phyloP scores from a whole-genome alignment of 148 eudicot genomes.

The Vaccinium macrocarpon region DNA sequence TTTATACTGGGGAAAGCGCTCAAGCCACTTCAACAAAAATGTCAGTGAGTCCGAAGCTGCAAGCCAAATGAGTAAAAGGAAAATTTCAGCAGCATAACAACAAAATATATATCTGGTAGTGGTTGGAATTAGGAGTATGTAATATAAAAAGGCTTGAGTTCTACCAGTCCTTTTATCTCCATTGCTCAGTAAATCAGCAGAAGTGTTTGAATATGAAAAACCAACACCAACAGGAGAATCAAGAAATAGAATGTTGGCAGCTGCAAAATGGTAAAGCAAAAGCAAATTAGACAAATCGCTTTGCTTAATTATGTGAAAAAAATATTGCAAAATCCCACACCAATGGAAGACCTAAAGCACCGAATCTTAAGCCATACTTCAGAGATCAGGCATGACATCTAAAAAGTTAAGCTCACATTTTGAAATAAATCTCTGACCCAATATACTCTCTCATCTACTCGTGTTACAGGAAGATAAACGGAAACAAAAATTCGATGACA shows the following conservation, averaged over 20 bases:
- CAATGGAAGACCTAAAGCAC: conserved; percentile 12
- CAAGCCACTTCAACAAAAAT: conserved; percentile 73
- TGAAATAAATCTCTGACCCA: not conserved
- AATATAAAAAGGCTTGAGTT: not conserved
- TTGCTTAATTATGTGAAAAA: not conserved
- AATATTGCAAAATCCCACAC: not conserved
- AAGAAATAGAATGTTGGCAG: conserved; percentile 77
- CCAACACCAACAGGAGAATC: conserved; percentile 98
- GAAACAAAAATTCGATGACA: not conserved
- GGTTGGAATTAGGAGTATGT: not conserved
- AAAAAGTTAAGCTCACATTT: not conserved
- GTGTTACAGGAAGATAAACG: not conserved
- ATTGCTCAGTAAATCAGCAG: conserved; percentile 62
- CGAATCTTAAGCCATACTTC: not conserved
- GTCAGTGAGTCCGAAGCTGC: conserved; percentile 73
- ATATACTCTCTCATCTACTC: not conserved
- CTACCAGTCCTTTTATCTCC: conserved; percentile 94
- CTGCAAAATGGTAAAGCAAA: conserved; percentile 44
- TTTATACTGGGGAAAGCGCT: conserved; percentile 88
- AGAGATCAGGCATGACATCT: not conserved
- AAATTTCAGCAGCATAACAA: not conserved
- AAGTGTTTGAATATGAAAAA: conserved; percentile 82
- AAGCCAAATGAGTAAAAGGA: conserved; percentile 16
- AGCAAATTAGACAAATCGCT: not conserved
- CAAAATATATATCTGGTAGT: not conserved